Percentiles rank a stretch among this genome's conserved stretches.
Evolutionary conservation across 148 eudicot species (phyloP).

Genomic region (Rhododendron molle): DNA sequence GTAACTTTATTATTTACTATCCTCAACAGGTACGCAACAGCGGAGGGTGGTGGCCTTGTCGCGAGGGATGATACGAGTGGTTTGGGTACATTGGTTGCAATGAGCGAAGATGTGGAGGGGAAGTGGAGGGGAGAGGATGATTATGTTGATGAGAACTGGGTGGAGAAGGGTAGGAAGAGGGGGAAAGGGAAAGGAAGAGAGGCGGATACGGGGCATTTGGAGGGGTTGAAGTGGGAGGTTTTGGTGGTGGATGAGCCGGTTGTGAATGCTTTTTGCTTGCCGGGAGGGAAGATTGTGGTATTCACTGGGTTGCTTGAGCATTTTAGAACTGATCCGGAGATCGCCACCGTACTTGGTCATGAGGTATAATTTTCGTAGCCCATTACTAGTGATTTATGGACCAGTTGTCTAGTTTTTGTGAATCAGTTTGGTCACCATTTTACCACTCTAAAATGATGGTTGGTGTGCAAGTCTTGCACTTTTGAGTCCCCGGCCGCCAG

Average conservation of each 20-base stretch:
- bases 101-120: conserved; percentile 13
- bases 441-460: not conserved
- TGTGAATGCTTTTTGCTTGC: conserved; percentile 85
- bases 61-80: not conserved
- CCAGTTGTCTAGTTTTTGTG: not conserved
- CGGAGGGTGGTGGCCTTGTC: not conserved
- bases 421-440: not conserved
- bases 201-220: conserved; percentile 54
- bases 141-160: conserved; percentile 78
- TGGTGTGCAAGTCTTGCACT: not conserved
- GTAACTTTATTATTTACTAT: not conserved
- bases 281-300: conserved; percentile 95
- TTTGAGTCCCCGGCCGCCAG: not conserved
- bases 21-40: not conserved
- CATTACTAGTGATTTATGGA: not conserved
- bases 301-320: conserved; percentile 77
- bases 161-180: conserved; percentile 60
- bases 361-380: conserved; percentile 44
- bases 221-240: conserved; percentile 85
- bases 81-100: not conserved
- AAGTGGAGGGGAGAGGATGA: conserved; percentile 65
- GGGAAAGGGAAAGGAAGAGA: conserved; percentile 31
- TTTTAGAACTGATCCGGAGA: conserved; percentile 60
- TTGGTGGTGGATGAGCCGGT: conserved; percentile 72
- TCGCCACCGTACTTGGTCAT: conserved; percentile 86